Base-by-base conservation (phyloP, 2,329 filamentous ascomycete genomes). In the Tolypocladium guangdongense region DNA sequence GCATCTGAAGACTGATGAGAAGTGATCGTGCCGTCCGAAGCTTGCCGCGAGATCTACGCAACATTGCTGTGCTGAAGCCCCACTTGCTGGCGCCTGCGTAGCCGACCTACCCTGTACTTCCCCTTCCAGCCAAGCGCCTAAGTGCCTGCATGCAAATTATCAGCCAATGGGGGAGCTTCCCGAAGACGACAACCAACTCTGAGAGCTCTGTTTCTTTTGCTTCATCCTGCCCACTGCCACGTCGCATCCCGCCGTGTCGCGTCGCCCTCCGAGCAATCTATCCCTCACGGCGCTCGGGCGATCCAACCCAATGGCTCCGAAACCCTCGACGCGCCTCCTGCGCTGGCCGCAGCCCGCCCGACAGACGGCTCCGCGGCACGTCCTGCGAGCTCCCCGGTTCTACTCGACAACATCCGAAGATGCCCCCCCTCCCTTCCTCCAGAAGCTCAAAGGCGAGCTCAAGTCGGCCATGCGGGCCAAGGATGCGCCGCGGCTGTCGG, bases 391-490 rank as follows among this genome's bases (percentile, higher is more conserved):
- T 32, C 30, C 43, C 49, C 64, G 64, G 49, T 59, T 62, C 59
- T 70, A 68, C 61, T 69, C 69, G 49, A 62, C 65, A 37, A 54
- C 57, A 55, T 58, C 71, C 41, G 63, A 65, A 53, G 68, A 71
- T 56, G 62, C 69, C 6, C 59, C 68, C 24, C 76, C 77, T 73
- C 78, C 12, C 67, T 81, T 56, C 10, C 67, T 81, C 45, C 66
- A 72, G 52, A 79, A 76, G 68, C 71, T 83, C 62, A 81, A 80
- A 63, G 69, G 66, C 58, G 83, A 87, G 60, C 73, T 87, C 57
- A 87, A 87, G 71, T 68, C 74, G 11, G 82, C 83, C 49, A 86
- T 87, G 83, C 77, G 78, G 55, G 75, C 75, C 60, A 86, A 84
- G 67, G 82, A 87, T 64, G 69, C 75, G 30, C 73, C 80, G 30